Base-by-base conservation (phyloP, 805 yeast species). In the Komagataella populi region DNA sequence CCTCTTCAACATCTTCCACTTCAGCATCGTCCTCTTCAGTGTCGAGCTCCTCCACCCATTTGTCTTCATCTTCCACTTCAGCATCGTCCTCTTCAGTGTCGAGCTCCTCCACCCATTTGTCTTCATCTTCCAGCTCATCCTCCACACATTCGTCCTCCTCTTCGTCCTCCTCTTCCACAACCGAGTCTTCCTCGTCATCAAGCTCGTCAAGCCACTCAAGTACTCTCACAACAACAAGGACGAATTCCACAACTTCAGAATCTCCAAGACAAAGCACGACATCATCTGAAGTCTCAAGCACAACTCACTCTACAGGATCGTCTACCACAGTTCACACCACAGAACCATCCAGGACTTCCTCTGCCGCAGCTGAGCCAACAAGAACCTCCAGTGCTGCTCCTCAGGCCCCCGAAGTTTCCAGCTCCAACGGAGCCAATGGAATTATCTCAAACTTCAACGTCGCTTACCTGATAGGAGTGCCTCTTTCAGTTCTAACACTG, bases 11-110 rank as follows among this genome's bases (percentile, higher is more conserved):
- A 43, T 51, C 51, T 44, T 53, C 47, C 7, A 53, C 56, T 43
- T 55, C 60, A 43, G 55, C 57, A 44, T 50, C 51, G 45, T 53
- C 58, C 20, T 57, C 60, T 10, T 59, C 61, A n/a, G 55, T 53
- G 20, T 18, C 20, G 20, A 18, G 20, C 20, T n/a, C n/a, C n/a
- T n/a, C n/a, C n/a, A n/a, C n/a, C n/a, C n/a, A n/a, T n/a, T n/a
- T n/a, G n/a, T n/a, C n/a, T n/a, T n/a, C n/a, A n/a, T n/a, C n/a
- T n/a, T n/a, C n/a, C n/a, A 2, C 6, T 17, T 17, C 20, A 44
- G 20, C 5, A 17, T 16, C 20, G 3, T 17, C 20, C 1, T 44
- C 18, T 6, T 44, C 18, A 44, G 10, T 17, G 17, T 17, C 17
- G 17, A 17, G 17, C 17, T 17, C 17, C 17, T 17, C 17, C 17